Percentiles rank a stretch among this genome's conserved stretches.
Conservation (phyloP, 2,329 filamentous ascomycete species). For the Trichoderma aggressivum region DNA sequence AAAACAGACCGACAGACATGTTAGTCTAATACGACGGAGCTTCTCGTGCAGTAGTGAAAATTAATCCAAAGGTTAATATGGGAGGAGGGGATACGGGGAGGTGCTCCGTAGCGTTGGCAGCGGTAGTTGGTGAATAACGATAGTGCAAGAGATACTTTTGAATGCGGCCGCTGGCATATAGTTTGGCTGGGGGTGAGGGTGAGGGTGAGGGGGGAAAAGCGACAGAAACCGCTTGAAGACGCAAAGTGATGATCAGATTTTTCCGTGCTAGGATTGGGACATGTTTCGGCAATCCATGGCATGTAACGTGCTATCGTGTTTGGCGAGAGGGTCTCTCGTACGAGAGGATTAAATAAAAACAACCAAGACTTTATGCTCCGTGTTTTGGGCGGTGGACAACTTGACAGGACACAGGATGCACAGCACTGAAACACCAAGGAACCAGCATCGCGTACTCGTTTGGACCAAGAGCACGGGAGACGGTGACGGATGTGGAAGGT, state of each 20-base stretch:
- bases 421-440: neutral
- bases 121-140: neutral
- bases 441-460: neutral
- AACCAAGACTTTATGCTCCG: neutral
- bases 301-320: slow-evolving; percentile 13
- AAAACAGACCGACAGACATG: neutral
- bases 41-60: neutral
- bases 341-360: neutral
- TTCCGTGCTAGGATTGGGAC: neutral
- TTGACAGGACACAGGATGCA: neutral
- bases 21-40: neutral
- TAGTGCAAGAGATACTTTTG: slow-evolving; percentile 1
- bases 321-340: neutral
- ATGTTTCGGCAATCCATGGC: slow-evolving; percentile 1
- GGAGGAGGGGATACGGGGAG: neutral
- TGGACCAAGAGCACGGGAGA: slow-evolving; percentile 1
- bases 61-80: neutral
- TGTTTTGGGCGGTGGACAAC: neutral
- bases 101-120: neutral
- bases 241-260: neutral
- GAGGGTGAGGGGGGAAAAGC: neutral
- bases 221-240: neutral
- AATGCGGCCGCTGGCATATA: slow-evolving; percentile 2
- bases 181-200: neutral
- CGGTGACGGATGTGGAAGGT: slow-evolving; percentile 17